These are phyloP conservation scores for Dothistroma septosporum DNA, from an alignment of 2,329 filamentous ascomycete genomes.

Conservation along the genomic window DNA sequence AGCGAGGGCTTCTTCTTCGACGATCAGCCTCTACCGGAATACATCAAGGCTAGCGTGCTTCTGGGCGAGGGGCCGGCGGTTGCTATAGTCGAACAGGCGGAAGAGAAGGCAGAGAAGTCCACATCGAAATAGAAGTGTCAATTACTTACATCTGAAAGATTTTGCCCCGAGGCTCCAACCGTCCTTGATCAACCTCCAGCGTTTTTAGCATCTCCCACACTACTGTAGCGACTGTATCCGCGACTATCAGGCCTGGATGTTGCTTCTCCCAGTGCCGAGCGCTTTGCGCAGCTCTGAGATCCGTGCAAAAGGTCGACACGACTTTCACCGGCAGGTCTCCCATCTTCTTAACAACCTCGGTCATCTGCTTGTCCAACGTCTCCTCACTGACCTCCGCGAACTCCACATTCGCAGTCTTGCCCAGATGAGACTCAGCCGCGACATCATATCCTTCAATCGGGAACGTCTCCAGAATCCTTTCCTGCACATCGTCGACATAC, in stretches of 20 bases:
- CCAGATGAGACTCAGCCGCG: constrained; percentile 35
- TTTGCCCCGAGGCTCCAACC: constrained; percentile 36
- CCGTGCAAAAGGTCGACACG: constrained; percentile 45
- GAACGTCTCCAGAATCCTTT: constrained; percentile 38
- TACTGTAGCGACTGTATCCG: constrained; percentile 44
- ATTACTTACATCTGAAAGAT: constrained; percentile 26
- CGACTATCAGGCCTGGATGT: constrained; percentile 35
- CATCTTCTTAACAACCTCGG: constrained; percentile 26
- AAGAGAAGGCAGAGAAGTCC: background rate
- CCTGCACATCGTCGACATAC: constrained; percentile 41
- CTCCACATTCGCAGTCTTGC: constrained; percentile 37
- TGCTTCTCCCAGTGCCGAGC: constrained; percentile 39
- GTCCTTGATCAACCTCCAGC: constrained; percentile 30
- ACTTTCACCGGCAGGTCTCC: constrained; percentile 31
- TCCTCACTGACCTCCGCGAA: constrained; percentile 38
- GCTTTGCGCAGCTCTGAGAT: constrained; percentile 40
- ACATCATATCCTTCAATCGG: constrained; percentile 33
- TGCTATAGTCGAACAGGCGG: background rate
- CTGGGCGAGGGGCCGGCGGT: constrained; percentile 15
- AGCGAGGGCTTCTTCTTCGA: constrained; percentile 24
- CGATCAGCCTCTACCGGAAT: constrained; percentile 19
- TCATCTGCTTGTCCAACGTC: constrained; percentile 29
- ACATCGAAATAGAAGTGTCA: background rate
- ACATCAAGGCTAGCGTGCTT: constrained; percentile 16
- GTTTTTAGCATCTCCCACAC: constrained; percentile 41